These are phyloP conservation scores for Furcasterigmium furcatum DNA, from an alignment of 2,329 filamentous ascomycete genomes.

Conservation along the genomic window DNA sequence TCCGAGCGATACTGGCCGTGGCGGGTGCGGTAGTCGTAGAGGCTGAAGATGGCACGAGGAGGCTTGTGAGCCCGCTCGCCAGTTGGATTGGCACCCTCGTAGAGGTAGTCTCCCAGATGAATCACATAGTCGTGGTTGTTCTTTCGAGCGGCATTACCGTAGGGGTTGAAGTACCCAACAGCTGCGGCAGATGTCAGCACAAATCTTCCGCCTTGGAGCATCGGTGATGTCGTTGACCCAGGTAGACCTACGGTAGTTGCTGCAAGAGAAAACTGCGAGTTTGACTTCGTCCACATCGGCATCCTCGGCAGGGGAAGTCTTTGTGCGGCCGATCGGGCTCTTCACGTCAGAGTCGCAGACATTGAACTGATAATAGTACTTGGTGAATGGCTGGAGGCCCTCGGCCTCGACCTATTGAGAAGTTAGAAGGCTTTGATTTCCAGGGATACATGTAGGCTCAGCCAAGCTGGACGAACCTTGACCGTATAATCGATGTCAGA, in stretches of 20 bases:
- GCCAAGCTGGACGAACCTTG: constrained; percentile 40
- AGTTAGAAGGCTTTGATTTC: constrained; percentile 7
- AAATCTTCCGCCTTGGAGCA: too few species aligned
- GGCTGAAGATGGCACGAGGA: constrained; percentile 20
- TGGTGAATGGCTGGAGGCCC: constrained; percentile 58
- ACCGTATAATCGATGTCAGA: constrained; percentile 74
- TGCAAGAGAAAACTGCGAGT: constrained; percentile 69
- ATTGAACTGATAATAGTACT: constrained; percentile 67
- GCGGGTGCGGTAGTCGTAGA: constrained; percentile 39
- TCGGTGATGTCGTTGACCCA: too few species aligned
- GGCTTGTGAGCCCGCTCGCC: neutral
- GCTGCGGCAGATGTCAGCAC: too few species aligned
- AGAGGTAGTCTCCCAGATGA: constrained; percentile 64
- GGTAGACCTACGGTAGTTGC: constrained; percentile 54
- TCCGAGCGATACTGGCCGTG: constrained; percentile 36
- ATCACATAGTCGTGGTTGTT: constrained; percentile 58
- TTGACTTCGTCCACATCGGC: constrained; percentile 55
- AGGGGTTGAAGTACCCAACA: constrained; percentile 55
- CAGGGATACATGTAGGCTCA: too few species aligned
- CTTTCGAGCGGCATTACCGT: constrained; percentile 56
- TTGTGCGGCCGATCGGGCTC: constrained; percentile 64
- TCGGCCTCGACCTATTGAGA: constrained; percentile 56
- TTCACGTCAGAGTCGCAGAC: constrained; percentile 61
- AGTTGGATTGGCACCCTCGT: too few species aligned
- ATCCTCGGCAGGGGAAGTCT: constrained; percentile 59